A percentile compares a stretch with the other conserved stretches of the same genome.
These are phyloP conservation scores for Acanthamoeba rhysodes DNA, from an alignment of 208 protist genomes.

Conservation along the genomic window DNA sequence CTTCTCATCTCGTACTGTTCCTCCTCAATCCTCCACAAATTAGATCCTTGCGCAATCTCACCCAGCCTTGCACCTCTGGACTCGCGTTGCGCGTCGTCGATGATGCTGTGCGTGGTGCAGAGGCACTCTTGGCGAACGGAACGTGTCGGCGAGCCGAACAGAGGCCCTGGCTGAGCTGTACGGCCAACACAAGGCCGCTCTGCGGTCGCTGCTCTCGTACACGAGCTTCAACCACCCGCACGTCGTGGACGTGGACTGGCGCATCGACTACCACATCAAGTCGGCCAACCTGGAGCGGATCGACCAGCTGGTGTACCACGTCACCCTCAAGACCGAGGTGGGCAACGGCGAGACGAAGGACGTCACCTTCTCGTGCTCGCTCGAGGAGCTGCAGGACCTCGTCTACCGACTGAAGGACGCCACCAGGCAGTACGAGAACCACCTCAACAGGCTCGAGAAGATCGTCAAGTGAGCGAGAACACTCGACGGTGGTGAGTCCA, in stretches of 20 bases:
- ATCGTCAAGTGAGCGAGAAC: conserved; percentile 45
- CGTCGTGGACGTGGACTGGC: conserved; percentile 73
- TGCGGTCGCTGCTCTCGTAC: conserved; percentile 64
- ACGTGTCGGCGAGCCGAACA: conserved; percentile 21
- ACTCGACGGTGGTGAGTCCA: not conserved
- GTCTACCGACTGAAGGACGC: conserved; percentile 75
- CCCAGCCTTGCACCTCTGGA: not conserved
- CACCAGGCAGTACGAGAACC: conserved; percentile 68
- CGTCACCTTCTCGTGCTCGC: conserved; percentile 67
- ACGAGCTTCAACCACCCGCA: conserved; percentile 73
- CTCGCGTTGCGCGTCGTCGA: not conserved
- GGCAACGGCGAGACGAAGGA: conserved; percentile 70
- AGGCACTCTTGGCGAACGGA: conserved; percentile 52
- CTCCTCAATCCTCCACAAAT: not conserved
- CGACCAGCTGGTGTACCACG: conserved; percentile 70
- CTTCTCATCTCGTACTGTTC: conserved; percentile 39
- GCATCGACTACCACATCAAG: conserved; percentile 78
- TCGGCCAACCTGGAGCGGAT: conserved; percentile 70
- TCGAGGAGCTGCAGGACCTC: conserved; percentile 76
- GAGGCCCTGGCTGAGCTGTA: conserved; percentile 55
- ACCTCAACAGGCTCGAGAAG: conserved; percentile 67
- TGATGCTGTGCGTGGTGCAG: not conserved
- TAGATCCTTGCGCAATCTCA: not conserved
- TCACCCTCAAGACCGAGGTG: conserved; percentile 77
- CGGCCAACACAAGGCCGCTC: conserved; percentile 49